phyloP scores from a whole-genome alignment of 352 stramenopile genomes.

The Phytophthora melonis region DNA sequence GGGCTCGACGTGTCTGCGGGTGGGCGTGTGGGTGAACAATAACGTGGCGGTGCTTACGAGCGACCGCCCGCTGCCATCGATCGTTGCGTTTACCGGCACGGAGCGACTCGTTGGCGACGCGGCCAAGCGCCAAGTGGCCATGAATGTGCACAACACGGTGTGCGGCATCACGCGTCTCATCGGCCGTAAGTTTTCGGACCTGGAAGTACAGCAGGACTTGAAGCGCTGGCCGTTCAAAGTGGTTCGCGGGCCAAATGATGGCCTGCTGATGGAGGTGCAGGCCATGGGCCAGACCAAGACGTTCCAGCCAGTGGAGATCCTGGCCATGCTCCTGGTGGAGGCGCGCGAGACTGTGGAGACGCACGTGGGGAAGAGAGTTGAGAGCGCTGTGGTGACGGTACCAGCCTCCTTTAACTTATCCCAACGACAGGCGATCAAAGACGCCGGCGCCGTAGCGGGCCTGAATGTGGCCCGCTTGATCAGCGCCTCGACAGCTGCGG shows the following conservation, averaged over 20 bases:
- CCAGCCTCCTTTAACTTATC: conserved; percentile 1
- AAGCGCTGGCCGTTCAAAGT: conserved; percentile 11
- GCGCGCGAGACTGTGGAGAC: not conserved
- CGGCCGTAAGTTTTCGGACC: conserved; percentile 10
- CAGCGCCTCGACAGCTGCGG: not conserved
- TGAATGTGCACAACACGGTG: conserved; percentile 6
- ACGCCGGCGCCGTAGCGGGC: conserved; percentile 7
- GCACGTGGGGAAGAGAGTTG: not conserved
- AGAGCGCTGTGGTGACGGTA: conserved; percentile 1
- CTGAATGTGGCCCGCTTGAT: conserved; percentile 10
- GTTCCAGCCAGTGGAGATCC: conserved; percentile 2
- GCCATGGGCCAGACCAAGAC: not conserved
- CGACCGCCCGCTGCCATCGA: not conserved
- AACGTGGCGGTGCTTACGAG: not conserved
- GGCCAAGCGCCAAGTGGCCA: not conserved
- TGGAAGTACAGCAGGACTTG: not conserved
- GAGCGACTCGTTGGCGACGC: not conserved
- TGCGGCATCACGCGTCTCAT: not conserved
- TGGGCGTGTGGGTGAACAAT: conserved; percentile 11
- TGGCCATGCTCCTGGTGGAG: conserved; percentile 9
- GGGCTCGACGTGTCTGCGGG: conserved; percentile 6
- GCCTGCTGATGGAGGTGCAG: conserved; percentile 1
- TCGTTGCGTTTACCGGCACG: conserved; percentile 6
- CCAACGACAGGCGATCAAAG: not conserved
- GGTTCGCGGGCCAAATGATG: not conserved